These are phyloP conservation scores for Candida anglica DNA, from an alignment of 805 yeast species.

Conservation along the genomic window DNA sequence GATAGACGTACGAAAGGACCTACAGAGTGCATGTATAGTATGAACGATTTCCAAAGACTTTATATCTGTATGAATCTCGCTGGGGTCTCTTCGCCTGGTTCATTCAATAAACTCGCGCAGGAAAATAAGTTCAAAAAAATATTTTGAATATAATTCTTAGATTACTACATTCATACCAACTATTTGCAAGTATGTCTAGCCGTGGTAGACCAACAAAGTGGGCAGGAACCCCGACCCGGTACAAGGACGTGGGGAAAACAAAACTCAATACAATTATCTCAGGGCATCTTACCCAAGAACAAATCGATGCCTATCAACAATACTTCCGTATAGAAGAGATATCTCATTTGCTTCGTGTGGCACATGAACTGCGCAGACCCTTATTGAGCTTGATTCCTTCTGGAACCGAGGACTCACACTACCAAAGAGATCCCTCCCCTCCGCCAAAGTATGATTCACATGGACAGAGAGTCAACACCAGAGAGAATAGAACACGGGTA, in stretches of 20 bases:
- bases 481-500: slow-evolving; percentile 62
- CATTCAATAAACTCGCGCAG: no score
- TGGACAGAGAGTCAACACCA: slow-evolving; percentile 84
- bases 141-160: no score
- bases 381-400: slow-evolving; percentile 50
- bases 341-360: slow-evolving; percentile 46
- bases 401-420: slow-evolving; percentile 18
- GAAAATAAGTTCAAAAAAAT: no score
- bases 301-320: slow-evolving; percentile 68
- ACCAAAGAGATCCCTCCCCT: slow-evolving; percentile 72
- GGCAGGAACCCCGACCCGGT: slow-evolving; percentile 29
- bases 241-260: slow-evolving; percentile 15
- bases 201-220: slow-evolving; percentile 21
- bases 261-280: slow-evolving; percentile 32
- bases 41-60: no score
- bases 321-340: slow-evolving; percentile 78
- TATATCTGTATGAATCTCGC: no score
- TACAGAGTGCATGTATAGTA: no score
- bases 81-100: no score
- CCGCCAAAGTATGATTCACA: slow-evolving; percentile 83
- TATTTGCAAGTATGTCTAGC: slow-evolving; percentile 1
- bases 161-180: no score
- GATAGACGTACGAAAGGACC: no score
- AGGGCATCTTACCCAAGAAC: slow-evolving; percentile 58
- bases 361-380: slow-evolving; percentile 23